Evolutionary conservation across 1,284 basidiomycete species (phyloP), one percentile per base, ranked within the genome.

Genomic region (Ustilago hordei): DNA sequence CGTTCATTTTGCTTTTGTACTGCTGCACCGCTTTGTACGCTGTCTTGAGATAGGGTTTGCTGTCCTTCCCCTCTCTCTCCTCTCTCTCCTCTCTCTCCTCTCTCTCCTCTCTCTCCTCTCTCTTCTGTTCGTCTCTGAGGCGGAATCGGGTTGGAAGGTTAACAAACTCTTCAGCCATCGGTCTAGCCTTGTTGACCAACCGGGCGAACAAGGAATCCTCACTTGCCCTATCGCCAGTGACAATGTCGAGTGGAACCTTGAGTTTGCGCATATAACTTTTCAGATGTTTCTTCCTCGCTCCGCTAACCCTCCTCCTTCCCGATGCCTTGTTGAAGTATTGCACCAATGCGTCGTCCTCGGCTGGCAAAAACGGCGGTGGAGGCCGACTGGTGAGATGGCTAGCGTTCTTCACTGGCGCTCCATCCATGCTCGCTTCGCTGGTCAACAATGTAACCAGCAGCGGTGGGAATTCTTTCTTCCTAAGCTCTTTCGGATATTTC

Each of bases 361-460:
- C 35, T 5, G 75, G 69, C 54, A 77, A 32, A 36, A 45, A 77
- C 5, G 69, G 69, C n/a, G 69, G 66, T 8, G 75, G 75, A 45
- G 69, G 64, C n/a, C 74, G 1, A 3, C 15, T 53, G 5, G 32
- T 60, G 4, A 69, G 15, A 60, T 64, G 58, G 2, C n/a, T 19
- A 3, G 17, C n/a, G 8, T 19, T 61, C 34, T 69, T 72, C 9
- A 71, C 66, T 2, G 52, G 3, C 8, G 62, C 48, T 1, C 75
- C 75, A n/a, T 60, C n/a, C 66, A 77, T 77, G 9, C 62, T 67
- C 8, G 38, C 31, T 8, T 11, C 3, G 8, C 36, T 73, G 12
- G 32, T 61, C 35, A 77, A 36, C 41, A 77, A 17, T 5, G 56
- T 50, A 19, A 28, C 28, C 6, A 77, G 41, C 8, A 73, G 41